Evolutionary conservation across 2,329 filamentous ascomycete species (phyloP).

Genomic region (Lachnellula arida): DNA sequence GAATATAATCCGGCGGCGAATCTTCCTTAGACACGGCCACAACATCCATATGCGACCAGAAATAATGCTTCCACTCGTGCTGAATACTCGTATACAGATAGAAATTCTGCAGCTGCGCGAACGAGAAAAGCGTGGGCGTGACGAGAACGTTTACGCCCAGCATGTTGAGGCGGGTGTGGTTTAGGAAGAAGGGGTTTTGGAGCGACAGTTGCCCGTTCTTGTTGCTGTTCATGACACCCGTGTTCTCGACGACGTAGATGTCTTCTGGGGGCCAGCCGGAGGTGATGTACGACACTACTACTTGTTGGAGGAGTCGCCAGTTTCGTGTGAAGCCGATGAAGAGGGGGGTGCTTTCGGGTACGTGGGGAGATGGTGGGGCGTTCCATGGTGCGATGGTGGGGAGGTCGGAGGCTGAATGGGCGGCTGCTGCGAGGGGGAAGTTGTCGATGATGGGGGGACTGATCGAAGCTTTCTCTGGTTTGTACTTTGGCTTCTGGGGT

Average conservation of each 20-base stretch:
- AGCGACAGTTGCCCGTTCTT: constrained; percentile 41
- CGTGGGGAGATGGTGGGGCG: constrained; percentile 35
- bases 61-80: constrained; percentile 45
- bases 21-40: constrained; percentile 41
- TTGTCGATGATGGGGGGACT: constrained; percentile 20
- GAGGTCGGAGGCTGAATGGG: constrained; percentile 23
- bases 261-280: constrained; percentile 53
- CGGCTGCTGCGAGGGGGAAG: constrained; percentile 21
- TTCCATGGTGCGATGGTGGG: constrained; percentile 45
- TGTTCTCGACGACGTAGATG: constrained; percentile 57
- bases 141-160: constrained; percentile 49
- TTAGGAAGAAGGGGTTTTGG: constrained; percentile 53
- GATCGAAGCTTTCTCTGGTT: background rate
- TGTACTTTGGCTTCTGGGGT: constrained; percentile 3
- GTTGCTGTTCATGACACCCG: constrained; percentile 51
- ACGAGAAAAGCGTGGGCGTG: constrained; percentile 48
- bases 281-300: constrained; percentile 52
- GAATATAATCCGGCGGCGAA: background rate
- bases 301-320: constrained; percentile 51
- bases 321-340: constrained; percentile 56
- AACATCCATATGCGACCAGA: constrained; percentile 55
- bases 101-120: constrained; percentile 53
- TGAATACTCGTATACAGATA: constrained; percentile 43
- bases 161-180: constrained; percentile 44
- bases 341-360: constrained; percentile 44